Conservation (phyloP, 176 grass and related monocot genomes). For the Aegilops sharonensis region DNA sequence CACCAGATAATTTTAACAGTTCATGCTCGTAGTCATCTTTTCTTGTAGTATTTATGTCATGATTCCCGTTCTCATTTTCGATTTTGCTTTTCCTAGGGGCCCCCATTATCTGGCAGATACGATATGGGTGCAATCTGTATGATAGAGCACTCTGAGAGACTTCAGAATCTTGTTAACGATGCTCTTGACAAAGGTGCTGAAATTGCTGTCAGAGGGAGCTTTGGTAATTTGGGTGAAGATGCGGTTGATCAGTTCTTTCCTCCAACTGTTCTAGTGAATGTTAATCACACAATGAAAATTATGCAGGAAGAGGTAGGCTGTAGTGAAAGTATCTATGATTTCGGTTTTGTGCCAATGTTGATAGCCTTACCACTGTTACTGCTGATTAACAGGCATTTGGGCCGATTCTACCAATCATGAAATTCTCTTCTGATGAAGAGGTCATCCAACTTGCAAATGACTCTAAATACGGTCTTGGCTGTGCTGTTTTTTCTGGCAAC, state of each 20-base stretch:
- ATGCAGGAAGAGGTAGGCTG: conserved; percentile 95
- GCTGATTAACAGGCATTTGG: conserved; percentile 69
- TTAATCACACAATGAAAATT: conserved; percentile 95
- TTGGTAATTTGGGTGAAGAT: conserved; percentile 86
- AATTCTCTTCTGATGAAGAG: conserved; percentile 91
- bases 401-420: conserved; percentile 93
- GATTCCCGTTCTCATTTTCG: neutral
- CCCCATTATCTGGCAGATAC: conserved; percentile 79
- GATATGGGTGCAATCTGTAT: conserved; percentile 99
- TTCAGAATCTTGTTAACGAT: conserved; percentile 90
- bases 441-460: conserved; percentile 88
- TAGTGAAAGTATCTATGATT: neutral
- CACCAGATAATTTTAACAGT: conserved; percentile 9
- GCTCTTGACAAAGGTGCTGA: conserved; percentile 84
- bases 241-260: conserved; percentile 93
- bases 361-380: neutral
- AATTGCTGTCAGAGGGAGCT: conserved; percentile 82
- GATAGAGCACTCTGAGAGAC: conserved; percentile 90
- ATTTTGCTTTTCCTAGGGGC: conserved; percentile 48
- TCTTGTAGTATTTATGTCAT: neutral
- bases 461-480: conserved; percentile 92
- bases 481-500: conserved; percentile 88
- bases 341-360: neutral
- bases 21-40: neutral
- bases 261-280: conserved; percentile 93